Conservation (phyloP, 2,329 filamentous ascomycete genomes). For the Alternaria postmessia region DNA sequence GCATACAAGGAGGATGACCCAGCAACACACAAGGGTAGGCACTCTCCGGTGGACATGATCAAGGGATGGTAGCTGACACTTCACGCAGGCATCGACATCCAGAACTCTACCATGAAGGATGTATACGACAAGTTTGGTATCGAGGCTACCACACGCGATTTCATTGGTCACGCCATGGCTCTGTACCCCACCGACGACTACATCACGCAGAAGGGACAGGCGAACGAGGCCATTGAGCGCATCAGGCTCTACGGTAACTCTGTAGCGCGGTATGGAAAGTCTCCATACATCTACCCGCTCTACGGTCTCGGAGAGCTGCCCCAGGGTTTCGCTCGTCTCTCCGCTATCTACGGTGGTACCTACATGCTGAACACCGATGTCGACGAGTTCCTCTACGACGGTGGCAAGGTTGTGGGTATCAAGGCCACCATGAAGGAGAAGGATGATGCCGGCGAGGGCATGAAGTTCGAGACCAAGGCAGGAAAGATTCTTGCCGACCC, state of each 20-base stretch:
- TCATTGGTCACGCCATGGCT: slow-evolving; percentile 98
- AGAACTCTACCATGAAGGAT: slow-evolving; percentile 90
- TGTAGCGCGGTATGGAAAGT: slow-evolving; percentile 96
- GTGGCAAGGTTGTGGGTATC: slow-evolving; percentile 88
- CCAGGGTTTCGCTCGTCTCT: slow-evolving; percentile 95
- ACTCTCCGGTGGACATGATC: not conserved
- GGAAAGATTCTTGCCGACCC: slow-evolving; percentile 97
- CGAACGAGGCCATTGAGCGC: slow-evolving; percentile 86
- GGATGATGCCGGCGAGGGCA: slow-evolving; percentile 74
- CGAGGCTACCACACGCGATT: slow-evolving; percentile 88
- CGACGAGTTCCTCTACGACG: slow-evolving; percentile 87
- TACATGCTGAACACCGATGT: slow-evolving; percentile 99
- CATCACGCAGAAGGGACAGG: slow-evolving; percentile 74
- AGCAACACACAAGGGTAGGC: slow-evolving; percentile 84
- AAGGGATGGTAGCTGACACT: not conserved
- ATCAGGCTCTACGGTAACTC: slow-evolving; percentile 98
- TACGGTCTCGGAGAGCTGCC: slow-evolving; percentile 97
- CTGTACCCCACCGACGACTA: slow-evolving; percentile 92
- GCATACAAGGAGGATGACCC: slow-evolving; percentile 83
- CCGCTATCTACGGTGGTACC: slow-evolving; percentile 97
- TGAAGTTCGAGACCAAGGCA: slow-evolving; percentile 96
- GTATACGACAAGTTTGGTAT: slow-evolving; percentile 98
- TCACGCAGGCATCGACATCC: slow-evolving; percentile 74
- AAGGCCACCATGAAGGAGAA: slow-evolving; percentile 95
- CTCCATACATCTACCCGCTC: slow-evolving; percentile 98